Evolutionary conservation across 2,329 filamentous ascomycete genomes (phyloP).

Genomic region (Penicillium aurantiogriseum): DNA sequence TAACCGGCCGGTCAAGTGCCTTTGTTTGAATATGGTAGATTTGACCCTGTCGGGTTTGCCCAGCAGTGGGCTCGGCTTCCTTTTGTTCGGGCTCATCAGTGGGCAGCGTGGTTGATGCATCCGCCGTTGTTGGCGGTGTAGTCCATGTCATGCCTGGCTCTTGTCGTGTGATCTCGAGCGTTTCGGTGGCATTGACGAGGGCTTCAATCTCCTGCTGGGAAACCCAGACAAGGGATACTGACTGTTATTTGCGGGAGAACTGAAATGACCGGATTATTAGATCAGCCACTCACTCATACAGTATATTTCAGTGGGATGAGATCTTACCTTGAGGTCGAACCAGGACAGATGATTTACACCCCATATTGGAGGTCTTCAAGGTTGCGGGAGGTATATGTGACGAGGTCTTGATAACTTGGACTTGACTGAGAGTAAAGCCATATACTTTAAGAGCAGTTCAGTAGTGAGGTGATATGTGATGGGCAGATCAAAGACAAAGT

Average conservation of each 20-base stretch:
- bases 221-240: background rate
- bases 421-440: background rate
- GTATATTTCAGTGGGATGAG: background rate
- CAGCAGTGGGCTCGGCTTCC: no score
- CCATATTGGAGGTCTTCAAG: background rate
- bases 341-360: background rate
- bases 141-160: no score
- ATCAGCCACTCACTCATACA: background rate
- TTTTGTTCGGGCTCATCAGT: no score
- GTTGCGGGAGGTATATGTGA: background rate
- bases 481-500: background rate
- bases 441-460: background rate
- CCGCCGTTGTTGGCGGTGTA: no score
- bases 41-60: no score
- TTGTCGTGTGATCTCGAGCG: background rate
- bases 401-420: background rate
- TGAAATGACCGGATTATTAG: background rate
- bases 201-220: background rate
- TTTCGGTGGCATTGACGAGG: background rate
- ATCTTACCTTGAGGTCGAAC: background rate
- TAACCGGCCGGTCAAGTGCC: background rate
- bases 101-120: background rate
- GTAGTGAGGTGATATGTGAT: background rate
- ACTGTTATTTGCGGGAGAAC: background rate
- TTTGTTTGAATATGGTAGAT: background rate